Evolutionary conservation across 2,329 filamentous ascomycete genomes (phyloP).

Genomic region (Xylariaceae sp.): DNA sequence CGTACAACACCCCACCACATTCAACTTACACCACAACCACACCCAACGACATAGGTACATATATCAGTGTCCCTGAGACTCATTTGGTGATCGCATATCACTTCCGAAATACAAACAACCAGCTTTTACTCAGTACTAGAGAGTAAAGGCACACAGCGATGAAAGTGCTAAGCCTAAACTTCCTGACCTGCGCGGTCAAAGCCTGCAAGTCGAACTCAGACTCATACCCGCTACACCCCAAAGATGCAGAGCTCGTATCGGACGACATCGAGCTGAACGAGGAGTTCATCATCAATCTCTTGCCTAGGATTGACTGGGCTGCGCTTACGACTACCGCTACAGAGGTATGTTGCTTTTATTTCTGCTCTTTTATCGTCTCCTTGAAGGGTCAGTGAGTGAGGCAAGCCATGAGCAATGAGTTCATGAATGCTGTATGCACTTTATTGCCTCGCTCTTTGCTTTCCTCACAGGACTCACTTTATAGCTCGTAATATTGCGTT

Average conservation of each 20-base stretch:
- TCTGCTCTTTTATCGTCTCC: not conserved
- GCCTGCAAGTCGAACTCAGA: slow-evolving; percentile 76
- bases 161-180: slow-evolving; percentile 96
- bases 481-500: not conserved
- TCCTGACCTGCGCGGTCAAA: slow-evolving; percentile 94
- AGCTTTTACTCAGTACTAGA: not conserved
- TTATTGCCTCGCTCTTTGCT: not conserved
- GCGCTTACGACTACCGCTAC: slow-evolving; percentile 70
- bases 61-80: too few species aligned
- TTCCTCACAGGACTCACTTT: not conserved
- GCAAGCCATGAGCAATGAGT: too few species aligned
- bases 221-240: slow-evolving; percentile 88
- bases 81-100: not conserved
- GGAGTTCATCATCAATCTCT: slow-evolving; percentile 75
- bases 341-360: slow-evolving; percentile 55
- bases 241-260: slow-evolving; percentile 85
- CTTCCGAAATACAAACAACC: not conserved
- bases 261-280: slow-evolving; percentile 78
- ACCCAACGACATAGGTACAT: not conserved
- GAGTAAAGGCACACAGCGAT: slow-evolving; percentile 43
- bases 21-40: slow-evolving; percentile 8
- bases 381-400: not conserved
- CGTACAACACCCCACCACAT: not conserved
- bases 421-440: too few species aligned
- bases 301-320: slow-evolving; percentile 85